Evolutionary conservation across 352 stramenopile genomes (phyloP).

Genomic region (Pelagophyceae sp.): DNA sequence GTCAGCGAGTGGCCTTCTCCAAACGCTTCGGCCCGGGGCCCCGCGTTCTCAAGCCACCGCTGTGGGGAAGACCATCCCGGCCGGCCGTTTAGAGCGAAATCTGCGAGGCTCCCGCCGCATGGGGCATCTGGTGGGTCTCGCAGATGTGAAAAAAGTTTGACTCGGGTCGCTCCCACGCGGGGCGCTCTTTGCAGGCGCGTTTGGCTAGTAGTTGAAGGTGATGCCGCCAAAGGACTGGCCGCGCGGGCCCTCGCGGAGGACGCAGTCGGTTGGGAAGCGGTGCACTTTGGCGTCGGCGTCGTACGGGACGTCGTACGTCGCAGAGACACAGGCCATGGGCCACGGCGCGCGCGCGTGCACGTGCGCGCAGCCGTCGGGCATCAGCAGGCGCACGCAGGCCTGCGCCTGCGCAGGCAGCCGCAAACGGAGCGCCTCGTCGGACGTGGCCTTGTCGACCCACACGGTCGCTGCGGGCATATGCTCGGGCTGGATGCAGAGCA

Average conservation of each 20-base stretch:
- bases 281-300: not conserved
- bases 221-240: not conserved
- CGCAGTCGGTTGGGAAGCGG: conserved; percentile 1
- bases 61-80: too few relatives aligned
- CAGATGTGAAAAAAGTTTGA: too few relatives aligned
- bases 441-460: not conserved
- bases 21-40: too few relatives aligned
- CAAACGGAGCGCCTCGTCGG: not conserved
- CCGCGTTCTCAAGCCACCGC: too few relatives aligned
- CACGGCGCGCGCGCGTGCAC: not conserved
- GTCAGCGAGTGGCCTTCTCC: too few relatives aligned
- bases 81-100: too few relatives aligned
- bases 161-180: too few relatives aligned
- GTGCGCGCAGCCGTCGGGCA: not conserved
- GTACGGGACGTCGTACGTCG: not conserved
- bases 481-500: not conserved
- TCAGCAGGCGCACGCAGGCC: not conserved
- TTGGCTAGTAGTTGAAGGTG: not conserved
- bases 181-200: too few relatives aligned
- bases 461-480: not conserved
- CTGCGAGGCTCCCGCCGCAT: too few relatives aligned
- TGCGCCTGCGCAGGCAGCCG: too few relatives aligned
- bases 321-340: not conserved
- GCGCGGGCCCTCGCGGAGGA: not conserved
- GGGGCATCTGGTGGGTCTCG: too few relatives aligned